These are phyloP conservation scores for Trichoderma sp. DNA, from an alignment of 2,329 filamentous ascomycete species.

Conservation along the genomic window DNA sequence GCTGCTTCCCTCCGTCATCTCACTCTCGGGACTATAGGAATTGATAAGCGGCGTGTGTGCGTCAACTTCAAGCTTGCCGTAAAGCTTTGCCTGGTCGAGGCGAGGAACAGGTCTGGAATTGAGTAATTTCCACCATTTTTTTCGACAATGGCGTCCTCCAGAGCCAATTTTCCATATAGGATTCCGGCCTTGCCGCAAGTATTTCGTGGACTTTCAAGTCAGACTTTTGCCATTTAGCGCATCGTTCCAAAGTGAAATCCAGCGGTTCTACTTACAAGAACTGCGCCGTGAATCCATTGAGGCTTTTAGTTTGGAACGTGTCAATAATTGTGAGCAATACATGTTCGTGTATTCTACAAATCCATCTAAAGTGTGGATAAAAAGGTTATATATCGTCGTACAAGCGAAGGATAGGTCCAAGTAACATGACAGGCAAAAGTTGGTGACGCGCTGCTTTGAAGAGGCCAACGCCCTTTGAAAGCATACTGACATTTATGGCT, in stretches of 20 bases:
- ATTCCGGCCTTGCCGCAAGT: constrained; percentile 37
- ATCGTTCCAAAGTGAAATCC: constrained; percentile 40
- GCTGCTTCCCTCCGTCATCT: constrained; percentile 34
- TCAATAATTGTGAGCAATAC: background rate
- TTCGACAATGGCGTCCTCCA: background rate
- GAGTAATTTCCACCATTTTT: constrained; percentile 30
- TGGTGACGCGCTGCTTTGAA: too few species aligned
- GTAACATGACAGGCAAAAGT: too few species aligned
- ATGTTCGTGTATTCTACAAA: background rate
- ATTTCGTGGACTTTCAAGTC: constrained; percentile 55
- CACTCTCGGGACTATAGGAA: constrained; percentile 43
- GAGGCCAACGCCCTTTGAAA: too few species aligned
- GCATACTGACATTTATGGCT: too few species aligned
- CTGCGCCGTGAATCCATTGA: constrained; percentile 27
- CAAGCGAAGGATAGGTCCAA: too few species aligned
- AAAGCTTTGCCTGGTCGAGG: constrained; percentile 46
- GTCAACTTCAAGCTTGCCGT: constrained; percentile 46
- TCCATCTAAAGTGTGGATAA: too few species aligned
- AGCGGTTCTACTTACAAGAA: constrained; percentile 36
- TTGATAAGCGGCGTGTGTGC: constrained; percentile 51
- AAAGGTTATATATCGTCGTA: too few species aligned
- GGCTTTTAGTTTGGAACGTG: background rate
- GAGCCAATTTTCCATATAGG: background rate
- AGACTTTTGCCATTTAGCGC: constrained; percentile 53
- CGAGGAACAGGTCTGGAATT: constrained; percentile 43